Percentiles rank a stretch among this genome's conserved stretches.
phyloP scores from a whole-genome alignment of 805 yeast genomes.

The Spathaspora arborariae region DNA sequence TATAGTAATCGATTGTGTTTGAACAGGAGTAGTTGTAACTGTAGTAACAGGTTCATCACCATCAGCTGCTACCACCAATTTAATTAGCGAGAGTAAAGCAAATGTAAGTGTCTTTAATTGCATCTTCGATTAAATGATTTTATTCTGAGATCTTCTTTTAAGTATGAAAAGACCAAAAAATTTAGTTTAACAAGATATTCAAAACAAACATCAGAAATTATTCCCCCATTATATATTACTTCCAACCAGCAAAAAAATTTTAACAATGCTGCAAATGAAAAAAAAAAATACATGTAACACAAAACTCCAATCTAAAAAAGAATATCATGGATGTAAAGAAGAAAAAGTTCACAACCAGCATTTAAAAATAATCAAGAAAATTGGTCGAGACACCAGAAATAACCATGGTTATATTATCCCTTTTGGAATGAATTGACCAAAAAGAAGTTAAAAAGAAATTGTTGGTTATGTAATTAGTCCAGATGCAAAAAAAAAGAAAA shows the following conservation, averaged over 20 bases:
- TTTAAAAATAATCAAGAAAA: no score
- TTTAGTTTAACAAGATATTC: no score
- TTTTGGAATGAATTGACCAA: no score
- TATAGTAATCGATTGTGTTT: slow-evolving; percentile 28
- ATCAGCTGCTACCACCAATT: slow-evolving; percentile 3
- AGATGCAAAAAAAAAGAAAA: no score
- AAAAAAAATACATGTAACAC: not conserved
- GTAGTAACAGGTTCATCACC: slow-evolving; percentile 17
- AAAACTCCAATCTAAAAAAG: not conserved
- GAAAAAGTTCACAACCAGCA: no score
- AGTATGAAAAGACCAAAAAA: no score
- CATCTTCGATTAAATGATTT: not conserved
- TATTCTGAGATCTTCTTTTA: not conserved
- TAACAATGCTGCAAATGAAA: not conserved
- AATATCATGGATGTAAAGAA: not conserved
- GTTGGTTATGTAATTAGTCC: no score
- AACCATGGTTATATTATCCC: no score
- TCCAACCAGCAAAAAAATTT: not conserved
- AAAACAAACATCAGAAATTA: no score
- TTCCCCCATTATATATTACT: not conserved
- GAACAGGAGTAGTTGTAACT: slow-evolving; percentile 24
- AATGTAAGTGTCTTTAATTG: slow-evolving; percentile 1
- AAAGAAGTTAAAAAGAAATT: no score
- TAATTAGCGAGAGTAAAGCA: slow-evolving; percentile 1
- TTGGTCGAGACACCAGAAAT: no score